phyloP scores from a whole-genome alignment of 345 rosid genomes.

The Garcia nutans region DNA sequence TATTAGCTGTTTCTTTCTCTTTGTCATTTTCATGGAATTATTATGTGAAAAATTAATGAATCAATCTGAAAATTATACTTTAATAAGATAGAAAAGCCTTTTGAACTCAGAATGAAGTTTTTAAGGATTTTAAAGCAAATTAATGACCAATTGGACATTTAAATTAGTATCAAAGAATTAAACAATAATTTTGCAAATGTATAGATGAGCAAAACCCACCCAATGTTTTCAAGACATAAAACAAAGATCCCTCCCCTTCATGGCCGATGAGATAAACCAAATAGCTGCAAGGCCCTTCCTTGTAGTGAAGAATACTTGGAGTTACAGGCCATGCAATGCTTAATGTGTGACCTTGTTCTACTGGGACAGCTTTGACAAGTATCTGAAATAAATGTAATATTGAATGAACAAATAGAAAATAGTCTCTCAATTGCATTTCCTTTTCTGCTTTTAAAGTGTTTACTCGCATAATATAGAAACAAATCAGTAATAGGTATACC shows the following conservation, averaged over 20 bases:
- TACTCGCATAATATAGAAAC: conserved; percentile 5
- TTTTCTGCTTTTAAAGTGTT: not conserved
- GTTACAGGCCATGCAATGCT: conserved; percentile 76
- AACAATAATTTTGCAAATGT: not conserved
- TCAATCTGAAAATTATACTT: not conserved
- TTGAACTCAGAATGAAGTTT: not conserved
- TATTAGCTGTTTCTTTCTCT: not conserved
- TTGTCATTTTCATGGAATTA: not conserved
- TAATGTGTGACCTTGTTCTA: conserved; percentile 75
- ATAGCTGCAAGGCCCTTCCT: conserved; percentile 81
- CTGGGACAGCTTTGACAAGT: conserved; percentile 76
- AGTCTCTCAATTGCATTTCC: not conserved
- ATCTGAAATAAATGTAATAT: conserved; percentile 47
- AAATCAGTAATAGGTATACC: conserved; percentile 35
- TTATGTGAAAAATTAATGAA: not conserved
- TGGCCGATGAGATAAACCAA: conserved; percentile 84
- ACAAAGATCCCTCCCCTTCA: conserved; percentile 89
- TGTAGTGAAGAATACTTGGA: conserved; percentile 73
- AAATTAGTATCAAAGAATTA: not conserved
- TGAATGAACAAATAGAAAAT: not conserved
- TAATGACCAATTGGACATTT: not conserved
- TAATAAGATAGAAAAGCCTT: not conserved
- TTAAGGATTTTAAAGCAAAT: too few species aligned
- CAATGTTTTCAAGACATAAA: conserved; percentile 66
- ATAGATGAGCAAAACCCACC: conserved; percentile 45